These are phyloP conservation scores for Strobilomyces confusus DNA, from an alignment of 768 basidiomycete genomes.

Conservation along the genomic window DNA sequence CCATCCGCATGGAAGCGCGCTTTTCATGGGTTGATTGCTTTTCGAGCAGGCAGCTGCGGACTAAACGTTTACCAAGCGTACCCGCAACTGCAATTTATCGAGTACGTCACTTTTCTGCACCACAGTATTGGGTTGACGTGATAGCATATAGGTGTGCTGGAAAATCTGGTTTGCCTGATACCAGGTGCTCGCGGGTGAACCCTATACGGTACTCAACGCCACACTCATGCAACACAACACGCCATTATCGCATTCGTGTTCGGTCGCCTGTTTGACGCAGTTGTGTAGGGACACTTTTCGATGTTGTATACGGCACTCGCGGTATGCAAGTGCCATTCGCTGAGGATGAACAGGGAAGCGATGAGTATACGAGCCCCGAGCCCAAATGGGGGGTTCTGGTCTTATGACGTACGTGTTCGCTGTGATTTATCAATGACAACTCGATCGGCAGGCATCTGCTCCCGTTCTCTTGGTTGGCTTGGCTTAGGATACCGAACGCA, in stretches of 20 bases:
- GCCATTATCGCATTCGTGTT: constrained; percentile 19
- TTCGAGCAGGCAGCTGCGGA: too few relatives aligned
- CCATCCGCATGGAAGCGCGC: too few relatives aligned
- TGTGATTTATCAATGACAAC: background rate
- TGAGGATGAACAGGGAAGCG: constrained; percentile 10
- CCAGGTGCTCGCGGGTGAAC: background rate
- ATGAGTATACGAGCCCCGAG: constrained; percentile 5
- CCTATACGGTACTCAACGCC: constrained; percentile 2
- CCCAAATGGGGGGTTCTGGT: constrained; percentile 11
- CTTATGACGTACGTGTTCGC: constrained; percentile 10
- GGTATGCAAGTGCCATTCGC: constrained; percentile 11
- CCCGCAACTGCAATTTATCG: too few relatives aligned
- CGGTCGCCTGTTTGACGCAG: constrained; percentile 20
- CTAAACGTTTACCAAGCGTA: too few relatives aligned
- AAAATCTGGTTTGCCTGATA: constrained; percentile 27
- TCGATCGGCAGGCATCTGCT: constrained; percentile 1
- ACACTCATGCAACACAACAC: too few relatives aligned
- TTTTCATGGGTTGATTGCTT: too few relatives aligned
- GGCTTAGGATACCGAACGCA: constrained; percentile 10
- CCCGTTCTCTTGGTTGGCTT: constrained; percentile 14
- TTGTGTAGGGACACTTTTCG: constrained; percentile 20
- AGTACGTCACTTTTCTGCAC: background rate
- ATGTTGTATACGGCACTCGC: constrained; percentile 12
- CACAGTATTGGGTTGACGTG: background rate
- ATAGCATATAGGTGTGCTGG: constrained; percentile 13